Conservation (phyloP, 768 basidiomycete genomes). For the Trametes punicea region DNA sequence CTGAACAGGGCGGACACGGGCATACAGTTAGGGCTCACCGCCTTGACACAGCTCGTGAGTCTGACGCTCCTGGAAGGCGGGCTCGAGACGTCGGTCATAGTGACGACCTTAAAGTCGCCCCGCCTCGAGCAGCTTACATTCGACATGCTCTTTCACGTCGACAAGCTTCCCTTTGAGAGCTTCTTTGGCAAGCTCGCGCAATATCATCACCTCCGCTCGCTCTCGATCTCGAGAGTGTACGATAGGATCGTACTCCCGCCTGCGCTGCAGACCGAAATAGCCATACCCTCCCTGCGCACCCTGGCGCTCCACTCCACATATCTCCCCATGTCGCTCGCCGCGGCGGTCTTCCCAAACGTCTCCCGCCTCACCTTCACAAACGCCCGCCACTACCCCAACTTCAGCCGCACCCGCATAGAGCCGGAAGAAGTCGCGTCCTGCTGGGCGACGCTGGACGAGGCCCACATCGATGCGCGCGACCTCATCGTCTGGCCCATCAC, state of each 20-base stretch:
- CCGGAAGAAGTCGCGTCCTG: not conserved
- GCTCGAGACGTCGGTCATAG: not conserved
- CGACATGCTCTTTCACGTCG: not conserved
- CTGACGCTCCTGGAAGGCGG: not conserved
- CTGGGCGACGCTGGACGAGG: constrained; percentile 6
- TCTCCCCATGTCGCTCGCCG: not conserved
- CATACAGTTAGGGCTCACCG: not conserved
- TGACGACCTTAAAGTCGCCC: not conserved
- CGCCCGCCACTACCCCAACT: not conserved
- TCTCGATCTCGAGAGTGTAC: not conserved
- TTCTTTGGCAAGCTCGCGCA: not conserved
- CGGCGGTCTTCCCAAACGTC: constrained; percentile 2
- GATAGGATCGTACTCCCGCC: not conserved
- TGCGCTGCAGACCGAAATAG: not conserved
- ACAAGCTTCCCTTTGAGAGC: not conserved
- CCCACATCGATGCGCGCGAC: constrained; percentile 8
- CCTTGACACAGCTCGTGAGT: not conserved
- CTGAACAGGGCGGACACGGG: not conserved
- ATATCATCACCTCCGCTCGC: not conserved
- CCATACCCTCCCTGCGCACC: not conserved
- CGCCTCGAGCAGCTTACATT: not conserved
- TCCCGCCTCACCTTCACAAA: not conserved
- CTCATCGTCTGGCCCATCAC: constrained; percentile 9
- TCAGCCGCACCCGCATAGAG: not conserved
- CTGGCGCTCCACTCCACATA: not conserved